Conservation (phyloP, 495 filamentous ascomycete genomes). For the Jackrogersella minutella region DNA sequence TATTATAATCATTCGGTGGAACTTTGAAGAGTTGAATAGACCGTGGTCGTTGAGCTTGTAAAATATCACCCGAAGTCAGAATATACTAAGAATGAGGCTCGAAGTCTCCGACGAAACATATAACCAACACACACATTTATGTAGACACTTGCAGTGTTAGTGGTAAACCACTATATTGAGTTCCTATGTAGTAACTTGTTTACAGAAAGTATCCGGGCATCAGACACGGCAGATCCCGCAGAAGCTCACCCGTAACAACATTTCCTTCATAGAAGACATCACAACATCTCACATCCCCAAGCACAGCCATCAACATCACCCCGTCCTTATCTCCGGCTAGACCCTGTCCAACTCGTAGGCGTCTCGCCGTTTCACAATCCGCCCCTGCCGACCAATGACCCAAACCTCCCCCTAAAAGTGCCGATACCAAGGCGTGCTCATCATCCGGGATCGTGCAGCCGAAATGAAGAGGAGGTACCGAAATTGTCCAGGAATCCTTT, state of each 20-base stretch:
- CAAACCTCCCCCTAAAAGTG: constrained; percentile 1
- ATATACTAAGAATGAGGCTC: too few species aligned
- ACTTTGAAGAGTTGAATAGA: too few species aligned
- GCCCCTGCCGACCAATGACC: constrained; percentile 14
- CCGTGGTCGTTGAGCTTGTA: too few species aligned
- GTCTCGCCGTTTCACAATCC: constrained; percentile 5
- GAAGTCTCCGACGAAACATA: neutral
- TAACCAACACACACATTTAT: neutral
- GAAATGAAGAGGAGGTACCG: constrained; percentile 42
- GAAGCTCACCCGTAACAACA: constrained; percentile 14
- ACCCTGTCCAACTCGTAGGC: constrained; percentile 26
- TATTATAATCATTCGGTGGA: too few species aligned
- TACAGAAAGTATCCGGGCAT: constrained; percentile 18
- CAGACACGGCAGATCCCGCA: constrained; percentile 13
- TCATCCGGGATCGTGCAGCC: constrained; percentile 33
- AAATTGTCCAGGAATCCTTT: constrained; percentile 30
- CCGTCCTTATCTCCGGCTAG: constrained; percentile 23
- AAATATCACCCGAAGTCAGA: too few species aligned
- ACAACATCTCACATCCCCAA: constrained; percentile 18
- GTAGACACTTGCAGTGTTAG: neutral
- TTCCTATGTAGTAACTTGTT: constrained; percentile 13
- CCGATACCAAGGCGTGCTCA: constrained; percentile 42
- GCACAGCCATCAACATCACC: constrained; percentile 17
- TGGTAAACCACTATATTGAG: constrained; percentile 27
- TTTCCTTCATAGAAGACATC: constrained; percentile 31